Evolutionary conservation across 106 monocot species (phyloP).

Genomic region (Chionographis japonica): DNA sequence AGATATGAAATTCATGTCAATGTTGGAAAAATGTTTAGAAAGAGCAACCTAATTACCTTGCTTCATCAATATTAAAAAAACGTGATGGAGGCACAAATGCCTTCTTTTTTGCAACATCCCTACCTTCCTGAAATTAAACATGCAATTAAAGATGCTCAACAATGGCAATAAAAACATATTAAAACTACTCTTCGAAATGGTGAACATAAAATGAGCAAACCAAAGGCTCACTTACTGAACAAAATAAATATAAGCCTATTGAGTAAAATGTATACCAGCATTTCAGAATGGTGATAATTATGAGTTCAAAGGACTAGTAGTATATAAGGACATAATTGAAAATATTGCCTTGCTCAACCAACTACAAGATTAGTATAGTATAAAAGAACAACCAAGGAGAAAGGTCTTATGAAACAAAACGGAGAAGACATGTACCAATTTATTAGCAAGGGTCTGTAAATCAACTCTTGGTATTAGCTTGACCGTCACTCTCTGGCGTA

Average conservation of each 20-base stretch:
- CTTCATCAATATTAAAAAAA: conserved; percentile 96
- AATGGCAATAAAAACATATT: background rate
- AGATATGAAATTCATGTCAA: conserved; percentile 1
- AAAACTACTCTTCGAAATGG: too few species aligned
- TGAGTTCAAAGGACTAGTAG: too few species aligned
- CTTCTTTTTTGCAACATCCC: conserved; percentile 76
- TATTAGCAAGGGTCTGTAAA: conserved; percentile 83
- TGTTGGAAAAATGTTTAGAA: background rate
- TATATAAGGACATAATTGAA: too few species aligned
- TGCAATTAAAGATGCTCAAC: background rate
- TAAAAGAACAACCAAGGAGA: background rate
- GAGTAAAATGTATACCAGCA: too few species aligned
- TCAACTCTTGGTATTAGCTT: conserved; percentile 96
- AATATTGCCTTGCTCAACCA: too few species aligned
- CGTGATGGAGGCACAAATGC: conserved; percentile 87
- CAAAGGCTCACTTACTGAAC: too few species aligned
- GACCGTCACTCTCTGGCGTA: conserved; percentile 81
- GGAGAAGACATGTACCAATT: conserved; percentile 45
- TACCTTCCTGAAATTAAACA: conserved; percentile 62
- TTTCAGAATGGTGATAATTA: too few species aligned
- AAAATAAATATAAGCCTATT: too few species aligned
- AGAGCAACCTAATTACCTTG: conserved; percentile 39
- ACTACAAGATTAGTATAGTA: too few species aligned
- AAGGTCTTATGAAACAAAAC: background rate
- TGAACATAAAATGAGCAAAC: too few species aligned